Evolutionary conservation across 257 asterid species (phyloP).

Genomic region (Rhazya stricta): DNA sequence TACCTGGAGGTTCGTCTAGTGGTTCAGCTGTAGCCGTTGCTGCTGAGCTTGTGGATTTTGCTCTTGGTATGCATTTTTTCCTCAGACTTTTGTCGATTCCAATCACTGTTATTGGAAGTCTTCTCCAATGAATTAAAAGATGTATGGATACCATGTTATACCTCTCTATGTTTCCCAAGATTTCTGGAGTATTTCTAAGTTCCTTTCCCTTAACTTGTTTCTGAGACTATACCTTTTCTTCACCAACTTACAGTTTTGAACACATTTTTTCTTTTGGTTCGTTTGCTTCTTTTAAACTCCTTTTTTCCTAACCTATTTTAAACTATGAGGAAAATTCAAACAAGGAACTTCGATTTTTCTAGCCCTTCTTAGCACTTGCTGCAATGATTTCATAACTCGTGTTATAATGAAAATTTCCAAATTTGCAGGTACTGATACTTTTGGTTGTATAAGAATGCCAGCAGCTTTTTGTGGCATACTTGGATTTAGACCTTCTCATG

Average conservation of each 20-base stretch:
- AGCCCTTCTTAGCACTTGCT: not conserved
- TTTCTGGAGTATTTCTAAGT: not conserved
- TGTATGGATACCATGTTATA: not conserved
- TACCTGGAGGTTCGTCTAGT: conserved; percentile 91
- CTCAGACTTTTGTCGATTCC: not conserved
- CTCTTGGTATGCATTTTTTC: conserved; percentile 57
- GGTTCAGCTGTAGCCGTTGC: conserved; percentile 96
- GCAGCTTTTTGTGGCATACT: conserved; percentile 71
- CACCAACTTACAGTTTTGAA: not conserved
- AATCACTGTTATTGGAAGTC: conserved; percentile 1
- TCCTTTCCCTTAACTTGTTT: not conserved
- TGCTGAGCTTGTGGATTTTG: conserved; percentile 70
- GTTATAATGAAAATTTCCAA: conserved; percentile 12
- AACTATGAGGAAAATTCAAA: not conserved
- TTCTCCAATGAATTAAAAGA: not conserved
- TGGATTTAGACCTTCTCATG: conserved; percentile 89
- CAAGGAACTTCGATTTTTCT: not conserved
- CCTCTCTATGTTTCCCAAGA: not conserved
- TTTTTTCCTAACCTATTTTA: not conserved
- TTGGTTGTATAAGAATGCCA: conserved; percentile 57
- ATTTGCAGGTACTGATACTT: conserved; percentile 63
- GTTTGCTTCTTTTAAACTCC: not conserved
- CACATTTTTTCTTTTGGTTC: not conserved
- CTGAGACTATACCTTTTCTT: not conserved
- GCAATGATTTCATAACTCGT: conserved; percentile 6